Conservation (phyloP, 495 filamentous ascomycete species). For the Talaromyces thailandensis region DNA sequence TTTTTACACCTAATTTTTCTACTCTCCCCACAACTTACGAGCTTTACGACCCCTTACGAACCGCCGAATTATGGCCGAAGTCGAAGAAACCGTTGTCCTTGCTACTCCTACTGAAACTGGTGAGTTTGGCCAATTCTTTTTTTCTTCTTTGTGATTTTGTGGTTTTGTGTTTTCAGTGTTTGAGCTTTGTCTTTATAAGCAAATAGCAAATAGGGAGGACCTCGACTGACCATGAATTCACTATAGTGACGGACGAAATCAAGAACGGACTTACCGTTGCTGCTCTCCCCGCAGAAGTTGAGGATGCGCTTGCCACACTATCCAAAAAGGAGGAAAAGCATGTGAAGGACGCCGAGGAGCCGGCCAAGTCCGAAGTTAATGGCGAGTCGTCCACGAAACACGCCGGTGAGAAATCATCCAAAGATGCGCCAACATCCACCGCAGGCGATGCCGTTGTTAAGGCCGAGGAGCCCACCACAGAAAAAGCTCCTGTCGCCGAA, state of each 20-base stretch:
- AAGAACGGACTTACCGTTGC: slow-evolving; percentile 4
- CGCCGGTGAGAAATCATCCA: slow-evolving; percentile 1
- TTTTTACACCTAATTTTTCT: neutral
- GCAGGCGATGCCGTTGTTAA: neutral
- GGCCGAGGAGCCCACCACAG: slow-evolving; percentile 2
- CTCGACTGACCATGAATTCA: neutral
- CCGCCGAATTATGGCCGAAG: neutral
- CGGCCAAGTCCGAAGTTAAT: neutral
- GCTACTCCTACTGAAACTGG: slow-evolving; percentile 3
- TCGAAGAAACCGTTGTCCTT: slow-evolving; percentile 3
- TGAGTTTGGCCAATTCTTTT: neutral
- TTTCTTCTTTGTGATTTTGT: neutral
- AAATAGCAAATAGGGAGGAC: neutral
- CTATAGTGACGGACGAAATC: neutral
- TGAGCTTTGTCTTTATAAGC: neutral
- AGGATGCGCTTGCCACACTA: neutral
- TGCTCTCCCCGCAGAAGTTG: neutral
- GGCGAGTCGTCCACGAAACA: neutral
- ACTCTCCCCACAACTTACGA: slow-evolving; percentile 12
- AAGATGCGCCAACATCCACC: neutral
- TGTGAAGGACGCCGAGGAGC: slow-evolving; percentile 4
- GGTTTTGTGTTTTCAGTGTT: too few relatives aligned
- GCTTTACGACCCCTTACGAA: slow-evolving; percentile 16
- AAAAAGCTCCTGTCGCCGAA: slow-evolving; percentile 2
- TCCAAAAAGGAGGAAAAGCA: neutral